A percentile compares a stretch with the other conserved stretches of the same genome.
Conservation (phyloP, 2,329 filamentous ascomycete genomes). For the Cladosporium sp. region DNA sequence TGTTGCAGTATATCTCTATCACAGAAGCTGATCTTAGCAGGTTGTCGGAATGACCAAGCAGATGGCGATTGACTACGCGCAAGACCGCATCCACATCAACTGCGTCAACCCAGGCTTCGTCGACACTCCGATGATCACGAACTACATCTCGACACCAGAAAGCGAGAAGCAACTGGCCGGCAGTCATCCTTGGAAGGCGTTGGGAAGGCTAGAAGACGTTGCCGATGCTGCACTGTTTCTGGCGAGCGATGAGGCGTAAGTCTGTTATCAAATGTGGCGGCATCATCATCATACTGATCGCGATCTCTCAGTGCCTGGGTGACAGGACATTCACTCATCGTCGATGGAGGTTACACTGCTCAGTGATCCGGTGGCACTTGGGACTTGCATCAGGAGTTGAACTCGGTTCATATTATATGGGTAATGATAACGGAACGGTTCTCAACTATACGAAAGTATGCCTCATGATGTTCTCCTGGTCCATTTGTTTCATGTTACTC, state of each 20-base stretch:
- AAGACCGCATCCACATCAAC: slow-evolving; percentile 23
- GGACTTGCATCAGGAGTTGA: too few relatives aligned
- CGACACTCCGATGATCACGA: slow-evolving; percentile 19
- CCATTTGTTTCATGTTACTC: too few relatives aligned
- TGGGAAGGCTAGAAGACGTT: slow-evolving; percentile 23
- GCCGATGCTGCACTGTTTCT: slow-evolving; percentile 26
- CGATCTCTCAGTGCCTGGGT: slow-evolving; percentile 16
- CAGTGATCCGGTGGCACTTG: not conserved
- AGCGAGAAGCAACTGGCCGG: slow-evolving; percentile 1
- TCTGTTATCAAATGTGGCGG: not conserved
- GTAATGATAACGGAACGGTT: too few relatives aligned
- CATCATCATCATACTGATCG: not conserved
- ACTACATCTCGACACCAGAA: not conserved
- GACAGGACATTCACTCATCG: slow-evolving; percentile 17
- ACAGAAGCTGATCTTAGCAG: not conserved
- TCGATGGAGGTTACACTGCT: slow-evolving; percentile 4
- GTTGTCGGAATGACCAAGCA: slow-evolving; percentile 27
- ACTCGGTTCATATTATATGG: too few relatives aligned
- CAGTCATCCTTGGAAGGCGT: slow-evolving; percentile 21
- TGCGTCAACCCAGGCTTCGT: slow-evolving; percentile 20
- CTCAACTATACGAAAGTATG: too few relatives aligned
- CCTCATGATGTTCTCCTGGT: too few relatives aligned
- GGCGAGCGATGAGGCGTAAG: slow-evolving; percentile 25
- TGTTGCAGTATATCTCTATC: not conserved
- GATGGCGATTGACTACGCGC: slow-evolving; percentile 25